A percentile compares a stretch with the other conserved stretches of the same genome.
These are phyloP conservation scores for Coniochaeta prunicola DNA, from an alignment of 2,329 filamentous ascomycete species.

Conservation along the genomic window DNA sequence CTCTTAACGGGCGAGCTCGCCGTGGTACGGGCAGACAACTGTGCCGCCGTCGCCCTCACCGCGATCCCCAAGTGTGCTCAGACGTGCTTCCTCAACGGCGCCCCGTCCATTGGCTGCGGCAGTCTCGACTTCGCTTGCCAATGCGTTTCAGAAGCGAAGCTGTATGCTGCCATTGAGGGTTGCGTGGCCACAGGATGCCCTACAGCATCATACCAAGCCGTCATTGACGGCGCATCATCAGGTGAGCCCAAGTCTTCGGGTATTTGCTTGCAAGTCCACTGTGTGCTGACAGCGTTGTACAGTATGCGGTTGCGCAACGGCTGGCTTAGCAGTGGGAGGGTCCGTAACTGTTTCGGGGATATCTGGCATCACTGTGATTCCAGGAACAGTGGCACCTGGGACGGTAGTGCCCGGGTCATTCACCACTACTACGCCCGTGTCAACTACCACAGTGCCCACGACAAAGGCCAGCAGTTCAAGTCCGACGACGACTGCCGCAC, in stretches of 20 bases:
- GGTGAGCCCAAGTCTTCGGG: constrained; percentile 11
- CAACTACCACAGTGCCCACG: not conserved
- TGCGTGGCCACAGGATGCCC: constrained; percentile 20
- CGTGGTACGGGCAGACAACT: constrained; percentile 7
- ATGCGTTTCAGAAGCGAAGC: constrained; percentile 19
- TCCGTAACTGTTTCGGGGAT: not conserved
- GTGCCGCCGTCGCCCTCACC: constrained; percentile 16
- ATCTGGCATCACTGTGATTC: constrained; percentile 2
- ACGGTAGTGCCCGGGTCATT: not conserved
- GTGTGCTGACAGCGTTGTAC: not conserved
- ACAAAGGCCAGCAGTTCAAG: not conserved
- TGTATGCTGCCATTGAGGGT: constrained; percentile 22
- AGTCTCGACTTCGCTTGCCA: constrained; percentile 23
- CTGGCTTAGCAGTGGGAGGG: not conserved
- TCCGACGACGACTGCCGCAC: not conserved
- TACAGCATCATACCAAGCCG: constrained; percentile 16
- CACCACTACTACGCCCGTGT: not conserved
- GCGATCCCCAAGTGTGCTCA: constrained; percentile 23
- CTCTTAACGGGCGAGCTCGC: not conserved
- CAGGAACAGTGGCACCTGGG: not conserved
- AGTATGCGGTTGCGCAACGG: constrained; percentile 2
- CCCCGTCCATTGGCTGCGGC: constrained; percentile 19
- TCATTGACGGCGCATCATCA: constrained; percentile 21
- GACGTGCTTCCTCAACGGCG: constrained; percentile 21
- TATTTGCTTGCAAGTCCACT: not conserved